Conservation (phyloP, 805 yeast species). For the Clavispora fructus region DNA sequence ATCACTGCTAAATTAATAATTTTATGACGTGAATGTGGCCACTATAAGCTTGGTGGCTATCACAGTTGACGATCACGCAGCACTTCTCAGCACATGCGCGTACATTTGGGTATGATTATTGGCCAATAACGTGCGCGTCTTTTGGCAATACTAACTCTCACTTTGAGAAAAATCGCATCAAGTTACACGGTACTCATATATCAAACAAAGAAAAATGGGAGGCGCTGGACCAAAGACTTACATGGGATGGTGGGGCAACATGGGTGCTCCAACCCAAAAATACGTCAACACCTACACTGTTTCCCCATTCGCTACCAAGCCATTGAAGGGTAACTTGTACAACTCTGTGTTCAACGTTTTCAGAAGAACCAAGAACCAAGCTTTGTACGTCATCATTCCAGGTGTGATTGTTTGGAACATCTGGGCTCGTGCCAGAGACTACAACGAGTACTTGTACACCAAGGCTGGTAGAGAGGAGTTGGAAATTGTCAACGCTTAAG, state of each 20-base stretch:
- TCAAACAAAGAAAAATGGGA: slow-evolving; percentile 43
- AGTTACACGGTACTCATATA: background rate
- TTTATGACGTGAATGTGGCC: too few species aligned
- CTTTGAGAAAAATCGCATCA: slow-evolving; percentile 1
- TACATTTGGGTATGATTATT: background rate
- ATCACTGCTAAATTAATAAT: too few species aligned
- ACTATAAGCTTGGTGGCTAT: too few species aligned
- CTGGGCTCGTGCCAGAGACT: slow-evolving; percentile 84
- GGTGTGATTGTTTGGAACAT: slow-evolving; percentile 75
- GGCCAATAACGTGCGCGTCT: slow-evolving; percentile 13
- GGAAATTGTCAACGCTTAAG: slow-evolving; percentile 52
- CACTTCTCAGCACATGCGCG: background rate
- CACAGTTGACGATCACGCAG: background rate
- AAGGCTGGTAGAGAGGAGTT: slow-evolving; percentile 97
- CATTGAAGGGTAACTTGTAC: slow-evolving; percentile 81
- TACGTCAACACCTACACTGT: slow-evolving; percentile 84
- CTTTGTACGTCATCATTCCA: slow-evolving; percentile 72
- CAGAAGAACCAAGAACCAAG: slow-evolving; percentile 90
- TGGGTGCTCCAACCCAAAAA: slow-evolving; percentile 80
- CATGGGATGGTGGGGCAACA: slow-evolving; percentile 97
- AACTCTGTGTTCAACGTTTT: slow-evolving; percentile 85
- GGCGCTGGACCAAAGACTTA: slow-evolving; percentile 69
- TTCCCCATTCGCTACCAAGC: slow-evolving; percentile 90
- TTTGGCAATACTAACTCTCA: slow-evolving; percentile 11
- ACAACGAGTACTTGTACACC: slow-evolving; percentile 91